Evolutionary conservation across 768 basidiomycete species (phyloP), one percentile per base, ranked within the genome.

Genomic region (Lactifluus rugatus): DNA sequence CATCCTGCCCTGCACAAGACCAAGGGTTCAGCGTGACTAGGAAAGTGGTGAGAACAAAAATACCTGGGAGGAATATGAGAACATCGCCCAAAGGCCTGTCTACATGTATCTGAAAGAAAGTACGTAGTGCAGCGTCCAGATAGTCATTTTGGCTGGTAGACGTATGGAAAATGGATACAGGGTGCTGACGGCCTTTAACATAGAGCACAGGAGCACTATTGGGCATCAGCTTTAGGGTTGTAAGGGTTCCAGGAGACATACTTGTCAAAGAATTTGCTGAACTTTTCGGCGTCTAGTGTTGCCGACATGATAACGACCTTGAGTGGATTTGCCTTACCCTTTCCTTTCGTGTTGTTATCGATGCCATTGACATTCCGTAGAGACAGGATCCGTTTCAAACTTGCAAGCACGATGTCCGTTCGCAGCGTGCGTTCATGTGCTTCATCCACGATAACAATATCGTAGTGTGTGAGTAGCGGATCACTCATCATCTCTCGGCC

Each of bases 281-380:
- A 98, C 63, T 90, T 92, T 64, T 94, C 87, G 0, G 94, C 94
- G 67, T 99, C 94, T 36, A 99, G 78, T 7, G 96, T 98, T 3
- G 96, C 96, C 70, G 91, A 93, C 96, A 99, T 99, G 63, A 99
- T 81, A 21, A 99, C 80, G 39, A 99, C 79, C 70, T 94, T 98
- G 59, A 99, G 79, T 16, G 87, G 85, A 59, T 82, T 83, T 49
- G 79, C 73, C 48, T 67, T 70, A 34, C 65, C 76, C 14, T 72
- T 74, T 61, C 66, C 71, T 50, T 70, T 78, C 14, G 72, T 74
- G 64, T 82, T 84, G 41, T 73, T 34, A 7, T 41, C 73, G 52
- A 77, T 79, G 28, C 72, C 63, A 23, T 54, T 62, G 1, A 65
- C 67, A 64, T 91, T 93, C 63, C 95, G 75, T 52, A 75, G 70